phyloP scores from a whole-genome alignment of 2,329 filamentous ascomycete genomes.

The Pezicula carpinea region DNA sequence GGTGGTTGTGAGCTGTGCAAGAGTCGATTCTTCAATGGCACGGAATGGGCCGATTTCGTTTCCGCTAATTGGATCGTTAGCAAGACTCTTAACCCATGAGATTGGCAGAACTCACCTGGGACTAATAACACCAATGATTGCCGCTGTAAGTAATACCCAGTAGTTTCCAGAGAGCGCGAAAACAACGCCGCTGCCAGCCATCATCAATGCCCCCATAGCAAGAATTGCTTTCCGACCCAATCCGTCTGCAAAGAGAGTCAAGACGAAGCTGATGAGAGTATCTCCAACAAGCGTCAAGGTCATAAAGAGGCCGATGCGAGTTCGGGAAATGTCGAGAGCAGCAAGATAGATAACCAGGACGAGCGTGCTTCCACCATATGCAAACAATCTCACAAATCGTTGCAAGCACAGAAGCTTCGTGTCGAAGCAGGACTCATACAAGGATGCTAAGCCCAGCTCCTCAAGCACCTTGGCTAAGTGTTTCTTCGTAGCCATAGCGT shows the following conservation, averaged over 20 bases:
- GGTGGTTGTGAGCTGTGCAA: slow-evolving; percentile 49
- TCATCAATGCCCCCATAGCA: slow-evolving; percentile 47
- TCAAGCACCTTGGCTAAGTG: slow-evolving; percentile 20
- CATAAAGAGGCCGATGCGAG: slow-evolving; percentile 59
- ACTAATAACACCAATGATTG: slow-evolving; percentile 58
- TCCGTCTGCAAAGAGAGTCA: slow-evolving; percentile 55
- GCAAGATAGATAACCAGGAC: slow-evolving; percentile 53
- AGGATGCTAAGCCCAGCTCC: slow-evolving; percentile 42
- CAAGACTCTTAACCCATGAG: slow-evolving; percentile 3
- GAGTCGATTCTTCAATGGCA: slow-evolving; percentile 56
- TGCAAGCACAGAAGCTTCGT: slow-evolving; percentile 53
- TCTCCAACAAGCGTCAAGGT: slow-evolving; percentile 59
- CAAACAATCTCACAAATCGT: slow-evolving; percentile 58
- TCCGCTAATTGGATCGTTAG: slow-evolving; percentile 36
- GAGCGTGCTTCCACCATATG: slow-evolving; percentile 55
- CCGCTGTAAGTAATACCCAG: slow-evolving; percentile 53
- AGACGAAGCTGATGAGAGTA: slow-evolving; percentile 50
- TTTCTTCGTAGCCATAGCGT: slow-evolving; percentile 17
- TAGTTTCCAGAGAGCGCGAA: slow-evolving; percentile 51
- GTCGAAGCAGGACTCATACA: slow-evolving; percentile 40
- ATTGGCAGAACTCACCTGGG: slow-evolving; percentile 34
- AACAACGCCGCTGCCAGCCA: slow-evolving; percentile 49
- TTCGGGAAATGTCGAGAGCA: slow-evolving; percentile 43
- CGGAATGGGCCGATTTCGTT: slow-evolving; percentile 61
- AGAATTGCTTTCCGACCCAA: slow-evolving; percentile 52